phyloP scores from a whole-genome alignment of 2,329 filamentous ascomycete genomes.

The Colletotrichum lini region DNA sequence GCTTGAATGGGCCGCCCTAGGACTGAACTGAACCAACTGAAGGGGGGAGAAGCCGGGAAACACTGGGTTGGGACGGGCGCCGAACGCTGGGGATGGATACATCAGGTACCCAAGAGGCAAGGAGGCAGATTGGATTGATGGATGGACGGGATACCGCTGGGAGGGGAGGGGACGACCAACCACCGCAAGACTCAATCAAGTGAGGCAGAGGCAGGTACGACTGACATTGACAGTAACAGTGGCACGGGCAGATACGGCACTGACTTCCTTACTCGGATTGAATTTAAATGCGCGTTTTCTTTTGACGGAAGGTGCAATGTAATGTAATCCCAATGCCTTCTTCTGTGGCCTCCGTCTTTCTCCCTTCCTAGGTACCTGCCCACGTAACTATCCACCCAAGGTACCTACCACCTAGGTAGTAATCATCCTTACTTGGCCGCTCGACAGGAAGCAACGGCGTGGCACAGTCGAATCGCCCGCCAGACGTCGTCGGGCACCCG shows the following conservation, averaged over 20 bases:
- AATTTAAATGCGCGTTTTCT: constrained; percentile 12
- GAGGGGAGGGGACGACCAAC: constrained; percentile 3
- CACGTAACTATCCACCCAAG: too few species aligned
- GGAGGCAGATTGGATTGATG: neutral
- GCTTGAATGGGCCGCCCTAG: constrained; percentile 29
- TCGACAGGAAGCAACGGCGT: neutral
- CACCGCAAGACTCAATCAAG: neutral
- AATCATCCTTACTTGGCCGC: neutral
- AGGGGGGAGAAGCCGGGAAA: neutral
- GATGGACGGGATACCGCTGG: constrained; percentile 10
- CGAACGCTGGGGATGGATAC: constrained; percentile 14
- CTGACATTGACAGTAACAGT: neutral
- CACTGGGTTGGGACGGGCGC: constrained; percentile 30
- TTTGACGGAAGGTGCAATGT: neutral
- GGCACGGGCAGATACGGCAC: neutral
- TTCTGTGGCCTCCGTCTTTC: too few species aligned
- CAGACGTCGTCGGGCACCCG: neutral
- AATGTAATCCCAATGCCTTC: constrained; percentile 6
- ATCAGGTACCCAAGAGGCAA: too few species aligned
- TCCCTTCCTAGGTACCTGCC: too few species aligned
- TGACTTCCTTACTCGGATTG: constrained; percentile 1
- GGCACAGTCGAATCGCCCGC: neutral
- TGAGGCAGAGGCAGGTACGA: too few species aligned
- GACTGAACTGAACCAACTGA: constrained; percentile 8
- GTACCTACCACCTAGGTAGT: too few species aligned